Evolutionary conservation across 441 rosid species (phyloP).

Genomic region (Populus hybrid): DNA sequence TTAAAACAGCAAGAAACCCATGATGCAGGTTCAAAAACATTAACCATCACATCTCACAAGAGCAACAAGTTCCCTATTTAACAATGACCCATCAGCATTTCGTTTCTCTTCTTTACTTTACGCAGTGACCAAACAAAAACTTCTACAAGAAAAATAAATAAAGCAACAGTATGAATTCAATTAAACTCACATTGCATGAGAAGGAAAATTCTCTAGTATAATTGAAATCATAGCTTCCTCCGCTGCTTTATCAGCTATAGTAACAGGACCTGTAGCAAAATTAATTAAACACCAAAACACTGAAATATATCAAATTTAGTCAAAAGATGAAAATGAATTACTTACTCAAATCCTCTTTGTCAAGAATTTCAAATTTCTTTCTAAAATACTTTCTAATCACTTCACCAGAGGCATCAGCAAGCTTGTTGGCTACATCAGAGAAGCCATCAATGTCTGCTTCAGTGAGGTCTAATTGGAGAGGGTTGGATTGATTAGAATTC

Average conservation of each 20-base stretch:
- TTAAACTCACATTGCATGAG: conserved; percentile 78
- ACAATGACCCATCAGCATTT: background rate
- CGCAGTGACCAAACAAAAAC: background rate
- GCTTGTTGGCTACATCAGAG: conserved; percentile 48
- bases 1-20: background rate
- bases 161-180: background rate
- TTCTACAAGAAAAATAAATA: background rate
- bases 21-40: background rate
- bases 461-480: conserved; percentile 5
- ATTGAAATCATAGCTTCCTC: conserved; percentile 88
- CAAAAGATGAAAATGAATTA: background rate
- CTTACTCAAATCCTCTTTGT: conserved; percentile 81
- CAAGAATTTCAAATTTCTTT: conserved; percentile 75
- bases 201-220: conserved; percentile 66
- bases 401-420: conserved; percentile 86
- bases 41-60: background rate
- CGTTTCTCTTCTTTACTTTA: background rate
- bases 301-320: background rate
- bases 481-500: conserved; percentile 18
- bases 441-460: conserved; percentile 47
- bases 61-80: background rate
- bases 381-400: conserved; percentile 81
- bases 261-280: conserved; percentile 68
- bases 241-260: conserved; percentile 86
- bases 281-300: background rate